phyloP scores from a whole-genome alignment of 345 rosid species.

The Aquilaria malaccensis region DNA sequence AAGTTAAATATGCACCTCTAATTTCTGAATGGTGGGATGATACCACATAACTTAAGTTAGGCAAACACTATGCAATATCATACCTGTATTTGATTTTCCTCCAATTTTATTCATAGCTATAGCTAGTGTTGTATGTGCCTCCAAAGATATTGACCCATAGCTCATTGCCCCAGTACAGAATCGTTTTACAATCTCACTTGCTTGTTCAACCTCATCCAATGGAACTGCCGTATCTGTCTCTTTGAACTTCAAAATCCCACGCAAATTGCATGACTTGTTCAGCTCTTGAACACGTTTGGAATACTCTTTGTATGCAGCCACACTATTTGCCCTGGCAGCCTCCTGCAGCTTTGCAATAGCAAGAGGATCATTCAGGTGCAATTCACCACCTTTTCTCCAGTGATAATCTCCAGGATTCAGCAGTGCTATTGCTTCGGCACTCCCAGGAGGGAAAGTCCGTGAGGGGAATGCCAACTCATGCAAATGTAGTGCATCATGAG shows the following conservation, averaged over 20 bases:
- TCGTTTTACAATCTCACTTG: constrained; percentile 96
- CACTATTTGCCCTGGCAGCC: constrained; percentile 86
- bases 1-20: too few relatives aligned
- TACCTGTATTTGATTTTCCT: constrained; percentile 98
- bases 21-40: too few relatives aligned
- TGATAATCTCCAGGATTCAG: constrained; percentile 97
- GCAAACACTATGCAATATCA: not conserved
- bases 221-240: constrained; percentile 55
- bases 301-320: constrained; percentile 92
- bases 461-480: constrained; percentile 91
- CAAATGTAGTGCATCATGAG: constrained; percentile 70
- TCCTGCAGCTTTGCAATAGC: constrained; percentile 96
- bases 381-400: constrained; percentile 96
- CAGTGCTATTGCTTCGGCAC: constrained; percentile 92
- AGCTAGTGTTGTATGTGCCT: constrained; percentile 88
- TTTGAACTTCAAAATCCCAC: constrained; percentile 88
- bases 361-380: constrained; percentile 97
- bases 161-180: constrained; percentile 99
- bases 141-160: constrained; percentile 95
- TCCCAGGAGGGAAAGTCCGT: constrained; percentile 69
- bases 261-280: constrained; percentile 87
- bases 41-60: too few relatives aligned
- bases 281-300: constrained; percentile 84
- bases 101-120: constrained; percentile 93
- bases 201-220: constrained; percentile 85